phyloP scores from a whole-genome alignment of 1,284 basidiomycete genomes.

The Peniophora sp. region DNA sequence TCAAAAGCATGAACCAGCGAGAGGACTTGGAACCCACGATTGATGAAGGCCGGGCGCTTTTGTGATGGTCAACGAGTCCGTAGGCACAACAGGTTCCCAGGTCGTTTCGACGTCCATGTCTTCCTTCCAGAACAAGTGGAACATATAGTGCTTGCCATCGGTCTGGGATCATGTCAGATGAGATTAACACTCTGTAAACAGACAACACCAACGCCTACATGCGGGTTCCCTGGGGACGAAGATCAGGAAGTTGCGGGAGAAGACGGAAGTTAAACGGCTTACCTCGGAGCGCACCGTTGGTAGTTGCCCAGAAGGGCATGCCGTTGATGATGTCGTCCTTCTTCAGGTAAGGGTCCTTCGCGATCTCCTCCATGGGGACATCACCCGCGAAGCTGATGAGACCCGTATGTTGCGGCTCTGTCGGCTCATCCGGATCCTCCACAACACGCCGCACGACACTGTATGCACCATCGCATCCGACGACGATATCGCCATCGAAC shows the following conservation, averaged over 20 bases:
- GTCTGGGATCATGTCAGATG: neutral
- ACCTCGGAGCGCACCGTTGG: neutral
- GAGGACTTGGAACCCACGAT: neutral
- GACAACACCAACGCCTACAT: neutral
- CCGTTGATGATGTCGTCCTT: neutral
- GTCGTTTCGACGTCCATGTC: neutral
- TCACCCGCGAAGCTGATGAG: conserved; percentile 14
- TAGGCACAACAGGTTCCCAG: neutral
- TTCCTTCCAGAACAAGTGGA: neutral
- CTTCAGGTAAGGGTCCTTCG: neutral
- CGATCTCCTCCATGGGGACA: conserved; percentile 8
- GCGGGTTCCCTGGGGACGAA: neutral
- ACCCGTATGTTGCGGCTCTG: conserved; percentile 10
- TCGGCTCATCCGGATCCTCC: conserved; percentile 10
- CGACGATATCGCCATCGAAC: conserved; percentile 29
- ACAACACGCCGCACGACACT: conserved; percentile 22
- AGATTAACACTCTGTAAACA: neutral
- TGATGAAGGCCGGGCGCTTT: neutral
- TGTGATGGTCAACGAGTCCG: neutral
- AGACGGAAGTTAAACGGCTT: neutral
- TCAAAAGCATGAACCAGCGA: neutral
- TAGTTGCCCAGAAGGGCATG: neutral
- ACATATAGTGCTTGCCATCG: neutral
- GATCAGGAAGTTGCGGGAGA: neutral
- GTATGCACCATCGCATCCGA: conserved; percentile 33